These are phyloP conservation scores for Aspergillus sp. DNA, from an alignment of 2,329 filamentous ascomycete genomes.

Conservation along the genomic window DNA sequence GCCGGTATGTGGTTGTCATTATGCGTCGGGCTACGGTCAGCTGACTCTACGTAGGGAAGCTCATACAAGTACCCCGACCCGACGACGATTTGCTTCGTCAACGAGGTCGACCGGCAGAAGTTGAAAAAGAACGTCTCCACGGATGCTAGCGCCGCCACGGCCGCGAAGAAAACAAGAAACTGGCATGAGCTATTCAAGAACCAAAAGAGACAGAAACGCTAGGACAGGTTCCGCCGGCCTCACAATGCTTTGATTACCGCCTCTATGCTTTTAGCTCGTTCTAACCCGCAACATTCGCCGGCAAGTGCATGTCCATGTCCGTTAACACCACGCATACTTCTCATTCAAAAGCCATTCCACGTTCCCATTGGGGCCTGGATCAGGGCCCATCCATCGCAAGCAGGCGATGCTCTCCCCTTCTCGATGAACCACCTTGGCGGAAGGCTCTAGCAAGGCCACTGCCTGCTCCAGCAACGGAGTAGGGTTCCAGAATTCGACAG, in stretches of 20 bases:
- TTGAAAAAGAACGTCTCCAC: constrained; percentile 21
- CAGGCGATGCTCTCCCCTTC: constrained; percentile 47
- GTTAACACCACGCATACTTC: constrained; percentile 50
- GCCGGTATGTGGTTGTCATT: constrained; percentile 20
- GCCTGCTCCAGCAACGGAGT: constrained; percentile 50
- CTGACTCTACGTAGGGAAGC: constrained; percentile 21
- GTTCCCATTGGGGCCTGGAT: constrained; percentile 33
- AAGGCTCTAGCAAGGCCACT: constrained; percentile 36
- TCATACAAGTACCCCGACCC: constrained; percentile 34
- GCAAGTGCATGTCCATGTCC: background rate
- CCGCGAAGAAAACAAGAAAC: constrained; percentile 37
- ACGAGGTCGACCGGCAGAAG: constrained; percentile 28
- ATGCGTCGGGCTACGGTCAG: background rate
- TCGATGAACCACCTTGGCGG: constrained; percentile 40
- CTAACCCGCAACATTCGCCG: background rate
- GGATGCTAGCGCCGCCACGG: constrained; percentile 21
- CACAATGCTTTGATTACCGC: constrained; percentile 1
- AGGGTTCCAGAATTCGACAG: constrained; percentile 83
- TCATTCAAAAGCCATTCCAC: constrained; percentile 49
- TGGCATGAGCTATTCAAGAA: constrained; percentile 45
- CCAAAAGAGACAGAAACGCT: constrained; percentile 30
- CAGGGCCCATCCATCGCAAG: constrained; percentile 46
- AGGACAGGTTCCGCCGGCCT: constrained; percentile 10
- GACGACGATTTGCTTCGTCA: constrained; percentile 36
- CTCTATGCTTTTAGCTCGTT: constrained; percentile 1